Base-by-base conservation (phyloP, 768 basidiomycete genomes). In the Suillus cothurnatus region DNA sequence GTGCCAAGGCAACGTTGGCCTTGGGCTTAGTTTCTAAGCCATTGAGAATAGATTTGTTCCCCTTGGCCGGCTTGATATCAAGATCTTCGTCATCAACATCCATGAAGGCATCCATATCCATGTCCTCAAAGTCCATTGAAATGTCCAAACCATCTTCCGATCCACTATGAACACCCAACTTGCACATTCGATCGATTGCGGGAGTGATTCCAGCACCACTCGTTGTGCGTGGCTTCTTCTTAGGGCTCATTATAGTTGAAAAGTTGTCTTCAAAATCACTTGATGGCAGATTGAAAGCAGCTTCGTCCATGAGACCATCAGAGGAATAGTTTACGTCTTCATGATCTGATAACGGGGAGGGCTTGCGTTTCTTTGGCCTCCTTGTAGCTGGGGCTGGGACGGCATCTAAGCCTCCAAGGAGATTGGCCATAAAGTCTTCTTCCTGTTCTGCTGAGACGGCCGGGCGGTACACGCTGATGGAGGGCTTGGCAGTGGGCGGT, bases 391-490 rank as follows among this genome's bases (percentile, higher is more conserved):
- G 73, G 32, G 76, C 71, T 14, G 85, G 78, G 12, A 78, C 72
- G 6, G 79, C 76, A 66, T 93, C 93, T 75, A 97, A 85, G 26
- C 80, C 85, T 11, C 88, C 91, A 12, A 99, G 79, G 1, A 99
- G 77, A 43, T 84, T 85, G 0, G 87, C 86, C 93, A 99, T 92
- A 69, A 99, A 94, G 69, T 97, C 94, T 45, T 86, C 82, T 74
- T 98, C 97, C 70, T 95, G 87, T 61, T 89, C 91, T 15, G 83
- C 88, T 9, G 92, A 89, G 15, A 90, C 85, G 0, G 81, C 81
- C 1, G 92, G 89, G 36, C 94, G 85, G 74, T 99, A 99, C 17
- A 90, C 92, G 75, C 82, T 89, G 66, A 94, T 90, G 14, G 88
- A 85, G 2, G 88, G 86, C 15, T 84, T 81, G 15, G 82, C 76